Conservation (phyloP, 2,329 filamentous ascomycete species). For the Cladosporium sp. region DNA sequence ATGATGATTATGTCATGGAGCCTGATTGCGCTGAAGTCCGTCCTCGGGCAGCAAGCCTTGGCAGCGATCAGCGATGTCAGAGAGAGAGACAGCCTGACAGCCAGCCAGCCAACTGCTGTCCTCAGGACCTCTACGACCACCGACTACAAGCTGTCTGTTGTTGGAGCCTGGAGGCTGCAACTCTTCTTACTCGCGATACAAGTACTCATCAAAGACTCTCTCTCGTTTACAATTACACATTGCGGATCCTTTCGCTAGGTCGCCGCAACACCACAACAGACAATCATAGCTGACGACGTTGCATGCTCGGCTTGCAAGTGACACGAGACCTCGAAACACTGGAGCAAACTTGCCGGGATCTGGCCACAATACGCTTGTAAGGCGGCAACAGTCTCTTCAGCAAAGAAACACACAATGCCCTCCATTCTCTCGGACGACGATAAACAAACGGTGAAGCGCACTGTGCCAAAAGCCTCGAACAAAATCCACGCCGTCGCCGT, state of each 20-base stretch:
- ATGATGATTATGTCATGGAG: no score
- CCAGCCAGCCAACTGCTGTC: no score
- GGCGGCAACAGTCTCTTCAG: neutral
- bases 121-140: neutral
- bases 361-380: neutral
- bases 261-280: neutral
- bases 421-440: slow-evolving; percentile 83
- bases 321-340: neutral
- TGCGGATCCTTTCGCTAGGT: slow-evolving; percentile 10
- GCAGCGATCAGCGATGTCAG: neutral
- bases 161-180: neutral
- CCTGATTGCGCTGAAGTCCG: neutral
- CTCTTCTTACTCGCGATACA: neutral
- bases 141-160: neutral
- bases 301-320: neutral
- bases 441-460: slow-evolving; percentile 93
- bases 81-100: no score
- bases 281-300: neutral
- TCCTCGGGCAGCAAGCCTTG: neutral
- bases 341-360: slow-evolving; percentile 5
- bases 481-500: slow-evolving; percentile 97
- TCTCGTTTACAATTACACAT: slow-evolving; percentile 1
- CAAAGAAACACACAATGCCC: slow-evolving; percentile 41
- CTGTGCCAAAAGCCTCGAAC: slow-evolving; percentile 89
- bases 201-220: neutral